Base-by-base conservation (phyloP, 2,329 filamentous ascomycete genomes). In the Falciphora oryzae region DNA sequence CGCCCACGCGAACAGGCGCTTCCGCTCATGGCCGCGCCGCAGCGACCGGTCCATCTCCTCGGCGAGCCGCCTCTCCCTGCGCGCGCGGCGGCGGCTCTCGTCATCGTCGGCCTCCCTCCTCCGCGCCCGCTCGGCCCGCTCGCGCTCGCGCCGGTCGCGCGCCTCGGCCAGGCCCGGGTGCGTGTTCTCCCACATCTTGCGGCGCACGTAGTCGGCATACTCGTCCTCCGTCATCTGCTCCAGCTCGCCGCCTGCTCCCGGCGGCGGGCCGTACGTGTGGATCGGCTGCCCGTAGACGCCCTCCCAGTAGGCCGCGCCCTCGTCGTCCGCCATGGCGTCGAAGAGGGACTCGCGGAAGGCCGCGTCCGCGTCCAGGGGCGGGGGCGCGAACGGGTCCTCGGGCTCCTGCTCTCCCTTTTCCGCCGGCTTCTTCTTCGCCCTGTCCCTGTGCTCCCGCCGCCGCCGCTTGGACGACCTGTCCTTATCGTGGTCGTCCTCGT, bases 281-380 rank as follows among this genome's bases (percentile, higher is more conserved):
- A 98, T 90, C 0, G 95, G 94, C 74, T 98, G 94, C 1, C 93
- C 93, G 76, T 98, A 99, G n/a, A 99, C 91, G 22, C 87, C 86
- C 75, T 97, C 90, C 95, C 95, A 99, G 79, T 95, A 99, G 10
- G 88, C 85, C 2, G 95, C 95, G 60, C 94, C 95, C 77, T 99
- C 95, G 73, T 98, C 94, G 76, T 99, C 95, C 53, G 93, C 94
- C 76, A 99, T 89, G 38, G 95, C 95, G 75, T 99, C 95, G 78
- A 98, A 98, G 6, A 99, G 87, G 0, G 93, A 97, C 75, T 96
- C 92, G 35, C 92, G 89, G 75, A 99, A 99, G 0, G 94, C 92
- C 0, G 84, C 81, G 57, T 92, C 88, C 0, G 91, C 83, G 69
- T 90, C 85, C 22, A 91, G 79, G 0, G 79, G 74, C 2, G 77